Base-by-base conservation (phyloP, 1,284 basidiomycete genomes). In the Apiotrichum domesticum region DNA sequence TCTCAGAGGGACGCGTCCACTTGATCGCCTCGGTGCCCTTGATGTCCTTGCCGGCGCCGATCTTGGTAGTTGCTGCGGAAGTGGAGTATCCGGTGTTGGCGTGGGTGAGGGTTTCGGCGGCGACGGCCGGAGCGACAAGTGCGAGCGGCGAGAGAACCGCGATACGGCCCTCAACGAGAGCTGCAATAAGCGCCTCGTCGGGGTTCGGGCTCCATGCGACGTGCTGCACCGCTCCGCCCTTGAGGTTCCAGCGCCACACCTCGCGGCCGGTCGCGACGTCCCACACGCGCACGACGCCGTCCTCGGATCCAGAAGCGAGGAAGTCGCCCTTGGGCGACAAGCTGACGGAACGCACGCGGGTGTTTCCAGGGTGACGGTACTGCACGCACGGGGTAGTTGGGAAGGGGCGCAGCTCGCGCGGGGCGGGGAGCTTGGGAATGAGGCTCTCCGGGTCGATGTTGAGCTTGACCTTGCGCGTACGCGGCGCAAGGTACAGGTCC, bases 401-500 rank as follows among this genome's bases (percentile, higher is more conserved):
- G 87, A 98, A 99, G 2, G 96, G 96, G 58, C 87, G 85, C 53
- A 99, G 80, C 70, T 91, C 95, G 69, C 81, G 87, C 14, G 95
- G 94, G 63, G 87, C 88, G 0, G 96, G 96, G n/a, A 99, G 80
- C 77, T 97, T 94, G 43, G 96, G 96, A 51, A 98, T 86, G 33
- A 99, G 81, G 57, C 86, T 87, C 64, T 88, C 85, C 0, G 96
- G 92, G 71, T 96, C 90, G 58, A 94, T 89, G 69, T 90, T 90
- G 48, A 97, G 83, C 75, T 89, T 92, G 63, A 83, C 85, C 58
- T 87, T 80, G 65, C 93, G 87, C 66, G 97, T 86, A 51, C 96
- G 84, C 41, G 96, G 96, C 6, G 96, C 96, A 48, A 99, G 84
- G 76, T 99, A 99, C 43, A 99, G 81, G 77, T 99, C 96, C 40